Percentiles rank a stretch among this genome's conserved stretches.
Evolutionary conservation across 306 rosid genomes (phyloP).

Genomic region (Senna siamea): DNA sequence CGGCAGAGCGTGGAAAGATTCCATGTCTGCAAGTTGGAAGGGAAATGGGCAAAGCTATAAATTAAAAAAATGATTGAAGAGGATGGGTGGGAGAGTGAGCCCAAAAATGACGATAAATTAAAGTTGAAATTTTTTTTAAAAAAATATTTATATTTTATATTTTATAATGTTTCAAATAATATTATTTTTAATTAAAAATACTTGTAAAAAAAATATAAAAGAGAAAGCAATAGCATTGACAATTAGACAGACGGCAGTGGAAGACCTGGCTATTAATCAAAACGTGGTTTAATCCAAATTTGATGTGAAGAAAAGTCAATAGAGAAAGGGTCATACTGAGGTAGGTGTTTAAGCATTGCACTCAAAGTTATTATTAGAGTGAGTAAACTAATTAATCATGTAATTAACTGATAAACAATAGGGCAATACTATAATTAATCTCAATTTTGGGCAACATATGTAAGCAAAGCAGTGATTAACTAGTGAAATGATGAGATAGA

Average conservation of each 20-base stretch:
- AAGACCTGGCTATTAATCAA: background rate
- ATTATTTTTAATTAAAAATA: no score
- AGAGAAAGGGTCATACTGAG: background rate
- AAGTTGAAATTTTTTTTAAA: no score
- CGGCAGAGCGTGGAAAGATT: background rate
- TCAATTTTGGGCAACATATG: background rate
- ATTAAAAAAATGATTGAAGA: no score
- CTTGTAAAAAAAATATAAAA: no score
- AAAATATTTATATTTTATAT: no score
- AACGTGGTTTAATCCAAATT: background rate
- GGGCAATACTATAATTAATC: background rate
- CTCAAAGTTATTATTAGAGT: background rate
- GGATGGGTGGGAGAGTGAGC: no score
- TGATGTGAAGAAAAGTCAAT: background rate
- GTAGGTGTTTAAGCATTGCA: no score
- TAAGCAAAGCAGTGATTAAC: no score
- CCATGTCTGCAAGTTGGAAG: background rate
- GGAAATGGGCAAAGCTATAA: background rate
- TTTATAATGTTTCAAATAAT: no score
- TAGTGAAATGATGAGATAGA: no score
- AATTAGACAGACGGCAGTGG: background rate
- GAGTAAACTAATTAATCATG: background rate
- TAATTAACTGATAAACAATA: background rate
- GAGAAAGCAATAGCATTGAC: no score
- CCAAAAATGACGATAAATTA: no score